Percentiles rank a stretch among this genome's conserved stretches.
Evolutionary conservation across 2,329 filamentous ascomycete species (phyloP).

Genomic region (Chaetothyriales sp.): DNA sequence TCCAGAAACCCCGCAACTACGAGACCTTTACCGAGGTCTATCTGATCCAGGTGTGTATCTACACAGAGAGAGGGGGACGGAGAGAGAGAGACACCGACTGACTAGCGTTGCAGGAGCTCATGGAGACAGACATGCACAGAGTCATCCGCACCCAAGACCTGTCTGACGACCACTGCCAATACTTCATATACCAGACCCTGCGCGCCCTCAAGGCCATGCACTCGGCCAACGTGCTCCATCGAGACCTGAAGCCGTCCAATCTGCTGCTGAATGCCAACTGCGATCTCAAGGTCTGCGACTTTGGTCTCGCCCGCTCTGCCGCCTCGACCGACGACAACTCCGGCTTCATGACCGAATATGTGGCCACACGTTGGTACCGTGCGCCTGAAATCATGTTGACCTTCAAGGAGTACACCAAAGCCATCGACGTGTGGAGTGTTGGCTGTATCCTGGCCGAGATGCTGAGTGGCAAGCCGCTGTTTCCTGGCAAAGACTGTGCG

Average conservation of each 20-base stretch:
- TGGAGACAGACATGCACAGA: conserved; percentile 99
- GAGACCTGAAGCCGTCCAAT: conserved; percentile 95
- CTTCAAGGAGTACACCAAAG: conserved; percentile 99
- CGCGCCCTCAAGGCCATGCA: conserved; percentile 98
- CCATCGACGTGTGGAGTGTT: conserved; percentile 98
- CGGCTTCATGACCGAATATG: conserved; percentile 99
- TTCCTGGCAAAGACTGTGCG: conserved; percentile 96
- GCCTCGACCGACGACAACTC: conserved; percentile 98
- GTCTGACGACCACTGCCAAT: conserved; percentile 98
- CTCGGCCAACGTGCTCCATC: conserved; percentile 92
- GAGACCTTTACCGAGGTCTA: conserved; percentile 96
- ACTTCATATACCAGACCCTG: conserved; percentile 99
- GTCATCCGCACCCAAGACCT: conserved; percentile 97
- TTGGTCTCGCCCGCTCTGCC: conserved; percentile 85
- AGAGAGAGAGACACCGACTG: no score
- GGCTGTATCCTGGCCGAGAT: conserved; percentile 97
- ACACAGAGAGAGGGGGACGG: background rate
- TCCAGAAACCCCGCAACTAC: conserved; percentile 93
- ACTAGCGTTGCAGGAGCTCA: conserved; percentile 54
- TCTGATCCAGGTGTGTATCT: conserved; percentile 66
- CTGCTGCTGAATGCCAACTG: conserved; percentile 95
- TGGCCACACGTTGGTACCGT: conserved; percentile 96
- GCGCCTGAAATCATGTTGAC: conserved; percentile 99
- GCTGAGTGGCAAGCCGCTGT: conserved; percentile 94
- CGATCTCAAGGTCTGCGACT: conserved; percentile 97